Evolutionary conservation across 768 basidiomycete genomes (phyloP), one percentile per base, ranked within the genome.

Genomic region (Mycena filopes): DNA sequence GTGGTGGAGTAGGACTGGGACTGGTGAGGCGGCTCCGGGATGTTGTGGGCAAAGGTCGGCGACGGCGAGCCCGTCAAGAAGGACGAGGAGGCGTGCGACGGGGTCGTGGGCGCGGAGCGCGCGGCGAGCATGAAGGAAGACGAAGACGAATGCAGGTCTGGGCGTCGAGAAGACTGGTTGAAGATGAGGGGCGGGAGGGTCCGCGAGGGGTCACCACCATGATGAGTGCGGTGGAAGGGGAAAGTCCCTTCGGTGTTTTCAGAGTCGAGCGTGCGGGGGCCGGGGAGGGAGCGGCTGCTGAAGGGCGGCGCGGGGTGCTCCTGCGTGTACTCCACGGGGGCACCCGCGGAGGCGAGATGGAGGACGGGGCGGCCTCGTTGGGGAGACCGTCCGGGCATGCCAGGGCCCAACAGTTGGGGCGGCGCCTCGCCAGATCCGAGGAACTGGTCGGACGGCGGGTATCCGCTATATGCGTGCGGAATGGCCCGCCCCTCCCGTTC

Each of bases 351-450:
- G 16, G 57, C 59, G 12, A 64, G 47, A 33, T 70, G 61, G 5
- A 67, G 63, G 29, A 56, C 47, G 29, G 72, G 66, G 59, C 71
- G 76, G 21, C 72, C 65, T 11, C 68, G 31, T 25, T 73, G 74
- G 25, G 68, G 71, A 43, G 56, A 61, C 64, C 73, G 73, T 59
- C 81, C 85, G 28, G 86, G 84, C 74, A 88, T 81, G 7, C 86
- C 87, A 48, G 88, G 86, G 12, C 88, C 87, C 43, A 86, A 80
- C 21, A 89, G 67, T 45, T 81, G 79, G 21, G 80, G 65, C 41
- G 77, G 77, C 26, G 76, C 69, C 53, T 83, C 82, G 20, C 72
- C 67, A 13, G 81, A 71, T n/a, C 70, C 74, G 21, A 70, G 67
- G 36, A 73, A 74, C 21, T 69, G 54, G 26, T 80, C 78, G 21